Evolutionary conservation across 257 asterid genomes (phyloP), one percentile per base, ranked within the genome.

Genomic region (Parsonsia alboflavescens): DNA sequence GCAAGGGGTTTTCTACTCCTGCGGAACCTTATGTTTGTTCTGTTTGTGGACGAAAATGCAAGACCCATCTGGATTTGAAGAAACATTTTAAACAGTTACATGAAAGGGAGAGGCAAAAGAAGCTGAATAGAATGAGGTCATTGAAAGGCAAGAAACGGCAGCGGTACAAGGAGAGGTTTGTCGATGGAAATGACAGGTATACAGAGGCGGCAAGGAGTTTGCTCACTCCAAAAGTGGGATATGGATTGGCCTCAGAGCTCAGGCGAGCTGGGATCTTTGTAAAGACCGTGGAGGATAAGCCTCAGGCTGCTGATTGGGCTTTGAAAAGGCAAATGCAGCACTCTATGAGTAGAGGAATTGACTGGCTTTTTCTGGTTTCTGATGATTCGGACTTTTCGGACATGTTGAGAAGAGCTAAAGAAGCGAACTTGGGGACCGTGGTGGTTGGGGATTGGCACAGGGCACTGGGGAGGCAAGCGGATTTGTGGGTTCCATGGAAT

Each of bases 301-400:
- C 97, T 1, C 98, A 93, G 75, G 95, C 98, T 0, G 98, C 98
- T 13, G 97, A 93, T 85, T 93, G 91, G 97, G 98, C 98, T 0
- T 74, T 93, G 85, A 93, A 91, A 85, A 90, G 87, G 83, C 98
- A 91, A 80, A 92, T 93, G 96, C 67, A 83, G 86, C 98, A 93
- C 73, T 93, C 98, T 0, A 83, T 93, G 95, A 90, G 82, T 58
- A 81, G 98, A 70, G 96, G 97, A 52, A 89, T 91, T 22, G 98
- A 93, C 79, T 93, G 98, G 98, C 79, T 93, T 62, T 89, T 93
- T 56, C 75, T 93, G 73, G 93, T 93, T 0, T 91, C 97, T 3
- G 97, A 91, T 75, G 98, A 91, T 82, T 90, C 97, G 0, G 98
- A 91, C 81, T 93, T 93, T 70, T 83, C 87, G 0, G 98, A 90